Evolutionary conservation across 768 basidiomycete genomes (phyloP), one percentile per base, ranked within the genome.

Genomic region (Calocera cornea): DNA sequence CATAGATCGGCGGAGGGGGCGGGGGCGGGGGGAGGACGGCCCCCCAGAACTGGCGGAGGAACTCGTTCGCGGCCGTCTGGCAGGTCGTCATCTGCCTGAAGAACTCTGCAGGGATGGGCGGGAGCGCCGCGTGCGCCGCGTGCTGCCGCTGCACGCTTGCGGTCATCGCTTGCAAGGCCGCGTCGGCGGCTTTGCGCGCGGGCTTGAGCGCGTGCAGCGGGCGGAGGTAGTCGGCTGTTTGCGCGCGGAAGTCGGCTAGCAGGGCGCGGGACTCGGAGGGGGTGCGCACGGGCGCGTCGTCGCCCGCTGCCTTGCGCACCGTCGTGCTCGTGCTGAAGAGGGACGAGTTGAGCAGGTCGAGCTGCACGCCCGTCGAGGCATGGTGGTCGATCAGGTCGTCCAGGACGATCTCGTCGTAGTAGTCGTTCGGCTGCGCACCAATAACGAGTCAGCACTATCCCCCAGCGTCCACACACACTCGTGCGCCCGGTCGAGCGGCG

Each of bases 21-120:
- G 82, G 78, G 0, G 82, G 76, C 5, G 88, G 85, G 3, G 93
- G 95, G 70, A 92, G 89, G 64, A 90, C 83, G 1, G 92, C 84
- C 1, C 87, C 83, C 94, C 95, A 98, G 75, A 93, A 97, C 75
- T 98, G 97, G 33, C 95, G 87, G 16, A 99, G 80, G 75, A 98
- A 97, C 74, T 99, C 97, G 73, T 92, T 94, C 12, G 95, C 88
- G 1, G 95, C 89, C 0, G 92, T 92, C 73, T 97, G 93, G 73
- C 90, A 92, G 0, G 89, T 89, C 19, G 84, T 86, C 84, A 97
- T 88, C 77, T 93, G 87, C 66, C 85, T 81, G 72, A 91, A 86
- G 41, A 95, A 79, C 1, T 80, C 82, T 64, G 89, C 85, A 0
- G 93, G 90, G 36, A 99, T 86, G 41, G 54, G 54, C 24, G 54